Base-by-base conservation (phyloP, 1,284 basidiomycete species). In the Cryptococcus floricola region DNA sequence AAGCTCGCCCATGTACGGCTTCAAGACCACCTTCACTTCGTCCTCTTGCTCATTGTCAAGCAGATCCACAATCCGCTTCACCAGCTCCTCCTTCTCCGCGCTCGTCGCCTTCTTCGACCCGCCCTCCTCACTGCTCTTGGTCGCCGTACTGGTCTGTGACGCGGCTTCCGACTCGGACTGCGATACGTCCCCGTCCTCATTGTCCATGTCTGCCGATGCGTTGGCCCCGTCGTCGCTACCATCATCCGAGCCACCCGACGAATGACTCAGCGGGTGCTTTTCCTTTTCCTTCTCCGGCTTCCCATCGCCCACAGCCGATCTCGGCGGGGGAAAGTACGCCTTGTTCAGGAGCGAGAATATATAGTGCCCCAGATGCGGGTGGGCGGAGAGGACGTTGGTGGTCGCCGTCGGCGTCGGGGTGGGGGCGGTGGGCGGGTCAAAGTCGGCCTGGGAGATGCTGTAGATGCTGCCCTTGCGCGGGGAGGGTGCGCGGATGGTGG, bases 31-130 rank as follows among this genome's bases (percentile, higher is more conserved):
- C 78, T 92, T 92, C 68, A 94, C 83, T 54, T 86, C 84, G 58
- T 94, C 91, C 75, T 93, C 91, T 58, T 87, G 84, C 74, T 95
- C 91, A 56, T 86, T 83, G 46, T 84, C 83, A 46, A 95, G 82
- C 49, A 90, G 77, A 4, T 79, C 77, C 28, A 88, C 87, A 13
- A 92, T 85, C 66, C 81, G 81, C 66, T 81, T 82, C 19, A 91
- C 83, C 10, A 91, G 76, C 39, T 80, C 77, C 44, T 77, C 76
- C 50, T 65, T 70, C 37, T 73, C 73, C 5, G 46, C 44, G 27
- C 47, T 51, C 38, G 53, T 52, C 18, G 18, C n/a, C n/a, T 39
- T 14, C 12, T 14, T 28, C 14, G 27, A 28, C n/a, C 50, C 43
- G 42, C 43, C 47, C 25, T 54, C 43, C 44, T 57, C 50, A 19